These are phyloP conservation scores for Penicillium freii DNA, from an alignment of 2,329 filamentous ascomycete genomes.

Conservation along the genomic window DNA sequence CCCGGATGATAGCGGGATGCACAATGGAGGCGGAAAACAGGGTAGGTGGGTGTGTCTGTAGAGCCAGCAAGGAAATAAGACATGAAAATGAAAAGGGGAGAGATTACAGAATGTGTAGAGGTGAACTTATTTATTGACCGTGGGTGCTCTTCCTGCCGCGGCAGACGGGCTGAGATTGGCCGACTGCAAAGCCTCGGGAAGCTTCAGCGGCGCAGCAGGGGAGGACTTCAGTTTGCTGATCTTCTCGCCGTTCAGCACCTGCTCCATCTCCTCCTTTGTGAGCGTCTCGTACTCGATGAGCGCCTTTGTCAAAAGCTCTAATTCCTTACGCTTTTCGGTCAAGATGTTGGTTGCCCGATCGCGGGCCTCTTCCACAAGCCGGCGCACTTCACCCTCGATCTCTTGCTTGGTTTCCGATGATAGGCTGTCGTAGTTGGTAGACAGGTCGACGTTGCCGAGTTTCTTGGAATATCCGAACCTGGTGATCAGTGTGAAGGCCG, in stretches of 20 bases:
- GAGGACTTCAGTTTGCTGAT: constrained; percentile 64
- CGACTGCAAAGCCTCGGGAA: constrained; percentile 55
- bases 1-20: constrained; percentile 25
- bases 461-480: constrained; percentile 83
- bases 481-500: constrained; percentile 86
- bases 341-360: constrained; percentile 70
- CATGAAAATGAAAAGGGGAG: constrained; percentile 4
- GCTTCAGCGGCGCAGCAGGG: constrained; percentile 58
- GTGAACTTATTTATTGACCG: constrained; percentile 24
- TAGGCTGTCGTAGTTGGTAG: constrained; percentile 73
- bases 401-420: constrained; percentile 81
- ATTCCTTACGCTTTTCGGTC: constrained; percentile 71
- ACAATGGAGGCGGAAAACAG: constrained; percentile 7
- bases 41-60: background rate
- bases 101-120: background rate
- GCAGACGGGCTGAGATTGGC: constrained; percentile 29
- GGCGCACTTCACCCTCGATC: constrained; percentile 86
- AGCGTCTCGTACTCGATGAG: constrained; percentile 93
- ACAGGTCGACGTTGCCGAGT: constrained; percentile 86
- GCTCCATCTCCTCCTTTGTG: constrained; percentile 82
- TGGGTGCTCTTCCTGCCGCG: constrained; percentile 21
- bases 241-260: constrained; percentile 82
- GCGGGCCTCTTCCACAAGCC: constrained; percentile 77
- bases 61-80: constrained; percentile 8
- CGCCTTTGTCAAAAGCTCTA: constrained; percentile 84